Evolutionary conservation across 805 yeast species (phyloP).

Genomic region (Teunomyces stri): DNA sequence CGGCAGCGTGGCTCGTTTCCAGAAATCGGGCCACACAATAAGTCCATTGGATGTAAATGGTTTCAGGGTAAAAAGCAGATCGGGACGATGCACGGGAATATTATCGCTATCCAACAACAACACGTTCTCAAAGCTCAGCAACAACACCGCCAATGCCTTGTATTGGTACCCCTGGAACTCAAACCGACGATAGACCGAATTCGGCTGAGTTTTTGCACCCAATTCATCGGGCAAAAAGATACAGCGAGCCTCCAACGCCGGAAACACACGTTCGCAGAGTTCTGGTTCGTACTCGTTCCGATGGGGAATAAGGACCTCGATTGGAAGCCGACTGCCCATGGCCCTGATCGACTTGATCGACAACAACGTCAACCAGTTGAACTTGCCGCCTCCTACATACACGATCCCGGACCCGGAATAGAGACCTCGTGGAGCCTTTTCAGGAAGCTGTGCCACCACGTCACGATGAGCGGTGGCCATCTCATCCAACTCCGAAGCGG

Average conservation of each 20-base stretch:
- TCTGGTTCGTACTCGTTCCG: constrained; percentile 68
- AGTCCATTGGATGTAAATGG: constrained; percentile 55
- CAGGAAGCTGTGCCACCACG: constrained; percentile 47
- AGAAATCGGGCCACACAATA: constrained; percentile 83
- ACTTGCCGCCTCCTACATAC: constrained; percentile 78
- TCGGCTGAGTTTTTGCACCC: constrained; percentile 11
- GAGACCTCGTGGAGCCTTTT: constrained; percentile 30
- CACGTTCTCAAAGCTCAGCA: constrained; percentile 62
- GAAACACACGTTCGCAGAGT: constrained; percentile 41
- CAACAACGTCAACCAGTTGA: constrained; percentile 66
- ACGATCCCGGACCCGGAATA: constrained; percentile 55
- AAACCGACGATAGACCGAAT: constrained; percentile 28
- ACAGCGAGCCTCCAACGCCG: constrained; percentile 38
- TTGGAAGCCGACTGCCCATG: constrained; percentile 66
- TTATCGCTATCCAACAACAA: constrained; percentile 75
- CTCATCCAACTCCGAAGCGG: constrained; percentile 39
- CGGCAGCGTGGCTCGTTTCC: constrained; percentile 83
- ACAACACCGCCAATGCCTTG: constrained; percentile 39
- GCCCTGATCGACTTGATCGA: constrained; percentile 65
- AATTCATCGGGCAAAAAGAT: constrained; percentile 35
- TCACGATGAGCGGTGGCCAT: constrained; percentile 47
- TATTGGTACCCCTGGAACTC: constrained; percentile 43
- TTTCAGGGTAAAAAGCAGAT: constrained; percentile 52
- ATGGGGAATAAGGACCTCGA: constrained; percentile 78
- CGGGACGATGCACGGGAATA: constrained; percentile 66